Evolutionary conservation across 129 eudicot species (phyloP).

Genomic region (Flaveria robusta): DNA sequence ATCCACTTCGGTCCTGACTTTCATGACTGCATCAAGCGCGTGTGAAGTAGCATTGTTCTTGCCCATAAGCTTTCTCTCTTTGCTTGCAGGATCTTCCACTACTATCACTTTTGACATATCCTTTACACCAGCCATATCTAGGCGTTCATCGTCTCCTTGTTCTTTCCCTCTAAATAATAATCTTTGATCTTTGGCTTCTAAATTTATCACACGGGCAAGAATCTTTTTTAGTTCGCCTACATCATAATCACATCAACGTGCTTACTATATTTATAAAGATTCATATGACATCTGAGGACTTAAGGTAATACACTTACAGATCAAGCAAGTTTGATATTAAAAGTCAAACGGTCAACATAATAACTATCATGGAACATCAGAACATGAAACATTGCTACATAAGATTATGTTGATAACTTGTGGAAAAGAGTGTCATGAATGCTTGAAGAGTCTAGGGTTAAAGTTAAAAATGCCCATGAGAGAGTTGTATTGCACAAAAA

Average conservation of each 20-base stretch:
- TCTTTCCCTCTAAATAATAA: conserved; percentile 62
- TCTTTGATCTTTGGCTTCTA: conserved; percentile 58
- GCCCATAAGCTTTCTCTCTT: conserved; percentile 48
- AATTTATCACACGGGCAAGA: conserved; percentile 43
- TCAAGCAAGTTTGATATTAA: conserved; percentile 20
- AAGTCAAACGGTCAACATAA: conserved; percentile 30
- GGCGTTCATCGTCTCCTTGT: conserved; percentile 50
- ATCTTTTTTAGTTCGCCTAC: conserved; percentile 54
- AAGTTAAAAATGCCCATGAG: conserved; percentile 7
- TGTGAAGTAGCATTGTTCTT: conserved; percentile 28
- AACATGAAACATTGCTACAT: conserved; percentile 7
- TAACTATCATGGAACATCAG: conserved; percentile 9
- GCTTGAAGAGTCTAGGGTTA: background rate
- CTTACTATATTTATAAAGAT: background rate
- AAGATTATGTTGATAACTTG: conserved; percentile 15
- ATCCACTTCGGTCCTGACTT: conserved; percentile 53
- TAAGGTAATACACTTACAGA: background rate
- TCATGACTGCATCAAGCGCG: conserved; percentile 45
- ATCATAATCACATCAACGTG: background rate
- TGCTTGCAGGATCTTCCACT: conserved; percentile 75
- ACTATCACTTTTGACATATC: conserved; percentile 65
- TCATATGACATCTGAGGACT: background rate
- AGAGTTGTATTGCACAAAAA: conserved; percentile 7
- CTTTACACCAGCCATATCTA: conserved; percentile 59
- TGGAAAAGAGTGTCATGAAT: conserved; percentile 12